Evolutionary conservation across 345 rosid species (phyloP).

Genomic region (Aegle marmelos): DNA sequence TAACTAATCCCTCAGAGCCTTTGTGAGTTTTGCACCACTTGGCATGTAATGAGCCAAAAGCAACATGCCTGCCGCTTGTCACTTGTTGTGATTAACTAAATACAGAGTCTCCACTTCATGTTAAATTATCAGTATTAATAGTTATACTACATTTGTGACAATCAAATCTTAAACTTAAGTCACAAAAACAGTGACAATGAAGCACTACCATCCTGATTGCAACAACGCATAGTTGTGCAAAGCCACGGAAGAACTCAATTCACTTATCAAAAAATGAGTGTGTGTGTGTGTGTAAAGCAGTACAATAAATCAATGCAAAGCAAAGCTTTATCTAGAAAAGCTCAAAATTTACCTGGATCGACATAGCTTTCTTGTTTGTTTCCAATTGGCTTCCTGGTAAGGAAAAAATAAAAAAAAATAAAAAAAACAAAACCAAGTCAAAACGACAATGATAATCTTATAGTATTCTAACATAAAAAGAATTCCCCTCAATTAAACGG

Average conservation of each 20-base stretch:
- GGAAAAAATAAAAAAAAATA: not conserved
- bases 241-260: not conserved
- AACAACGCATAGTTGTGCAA: not conserved
- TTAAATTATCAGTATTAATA: not conserved
- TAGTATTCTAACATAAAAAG: not conserved
- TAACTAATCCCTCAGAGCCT: not conserved
- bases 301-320: not conserved
- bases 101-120: not conserved
- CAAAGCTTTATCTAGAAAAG: not conserved
- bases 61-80: not conserved
- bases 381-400: constrained; percentile 56
- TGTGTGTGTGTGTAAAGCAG: too few relatives aligned
- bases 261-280: not conserved
- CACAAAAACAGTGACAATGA: too few relatives aligned
- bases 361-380: constrained; percentile 60
- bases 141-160: not conserved
- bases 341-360: constrained; percentile 41
- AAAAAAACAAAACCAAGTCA: not conserved
- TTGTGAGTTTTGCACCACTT: not conserved
- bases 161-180: not conserved
- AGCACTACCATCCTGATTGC: not conserved
- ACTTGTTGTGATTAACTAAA: not conserved
- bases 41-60: not conserved
- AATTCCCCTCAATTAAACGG: not conserved
- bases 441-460: not conserved